phyloP scores from a whole-genome alignment of 73 alveolate genomes.

The Durusdinium trenchii region DNA sequence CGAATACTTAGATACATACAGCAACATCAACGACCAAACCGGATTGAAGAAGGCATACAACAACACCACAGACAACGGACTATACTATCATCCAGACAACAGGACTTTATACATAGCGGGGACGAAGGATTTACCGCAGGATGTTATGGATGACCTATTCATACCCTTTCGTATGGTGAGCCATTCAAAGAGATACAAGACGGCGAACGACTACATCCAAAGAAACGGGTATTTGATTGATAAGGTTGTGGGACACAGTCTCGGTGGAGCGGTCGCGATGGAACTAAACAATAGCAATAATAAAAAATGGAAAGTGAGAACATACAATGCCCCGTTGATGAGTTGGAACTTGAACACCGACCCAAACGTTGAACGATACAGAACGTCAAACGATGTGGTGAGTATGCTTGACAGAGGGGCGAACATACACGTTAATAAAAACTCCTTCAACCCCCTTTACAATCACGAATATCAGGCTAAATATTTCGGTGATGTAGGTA shows the following conservation, averaged over 20 bases:
- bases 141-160: constrained; percentile 29
- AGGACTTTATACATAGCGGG: constrained; percentile 45
- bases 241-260: neutral
- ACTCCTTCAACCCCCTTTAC: constrained; percentile 16
- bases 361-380: neutral
- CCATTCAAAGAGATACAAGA: constrained; percentile 11
- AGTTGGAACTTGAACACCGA: constrained; percentile 14
- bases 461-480: constrained; percentile 38
- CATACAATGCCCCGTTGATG: neutral
- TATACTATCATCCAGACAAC: constrained; percentile 64
- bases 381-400: constrained; percentile 8
- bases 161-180: constrained; percentile 31
- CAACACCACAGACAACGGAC: constrained; percentile 49
- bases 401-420: constrained; percentile 62
- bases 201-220: constrained; percentile 32
- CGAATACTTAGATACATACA: neutral
- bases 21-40: constrained; percentile 59
- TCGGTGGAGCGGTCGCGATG: neutral
- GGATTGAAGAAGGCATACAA: constrained; percentile 60
- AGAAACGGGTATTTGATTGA: constrained; percentile 3
- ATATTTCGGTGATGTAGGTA: constrained; percentile 29
- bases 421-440: constrained; percentile 7
- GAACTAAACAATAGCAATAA: constrained; percentile 11
- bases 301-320: constrained; percentile 12
- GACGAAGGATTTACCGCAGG: constrained; percentile 22